A percentile compares a stretch with the other conserved stretches of the same genome.
These are phyloP conservation scores for Mycena albidolilacea DNA, from an alignment of 768 basidiomycete genomes.

Conservation along the genomic window DNA sequence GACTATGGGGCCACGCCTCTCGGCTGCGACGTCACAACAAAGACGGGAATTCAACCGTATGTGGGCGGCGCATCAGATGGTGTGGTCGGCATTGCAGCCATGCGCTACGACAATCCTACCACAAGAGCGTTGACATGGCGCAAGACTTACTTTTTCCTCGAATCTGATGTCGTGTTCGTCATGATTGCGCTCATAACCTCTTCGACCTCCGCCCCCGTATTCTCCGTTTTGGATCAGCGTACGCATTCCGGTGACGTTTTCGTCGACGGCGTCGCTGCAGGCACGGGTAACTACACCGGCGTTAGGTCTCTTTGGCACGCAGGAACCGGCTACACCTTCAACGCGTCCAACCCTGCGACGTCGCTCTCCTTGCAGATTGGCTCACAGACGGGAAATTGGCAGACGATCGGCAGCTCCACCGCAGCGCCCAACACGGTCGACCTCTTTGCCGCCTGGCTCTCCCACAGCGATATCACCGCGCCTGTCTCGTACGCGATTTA, in stretches of 20 bases:
- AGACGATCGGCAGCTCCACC: constrained; percentile 49
- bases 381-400: constrained; percentile 50
- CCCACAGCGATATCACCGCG: constrained; percentile 44
- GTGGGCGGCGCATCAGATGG: constrained; percentile 55
- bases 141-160: constrained; percentile 57
- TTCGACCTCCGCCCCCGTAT: constrained; percentile 44
- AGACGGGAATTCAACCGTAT: constrained; percentile 46
- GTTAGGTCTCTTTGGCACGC: constrained; percentile 52
- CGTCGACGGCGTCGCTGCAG: constrained; percentile 33
- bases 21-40: constrained; percentile 38
- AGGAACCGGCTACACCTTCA: constrained; percentile 54
- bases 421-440: constrained; percentile 47
- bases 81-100: constrained; percentile 48
- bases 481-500: constrained; percentile 59
- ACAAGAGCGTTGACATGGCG: constrained; percentile 49
- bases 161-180: constrained; percentile 51
- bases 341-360: constrained; percentile 38
- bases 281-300: constrained; percentile 43
- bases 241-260: constrained; percentile 41
- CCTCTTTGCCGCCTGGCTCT: constrained; percentile 59
- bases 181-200: constrained; percentile 47
- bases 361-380: constrained; percentile 48
- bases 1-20: constrained; percentile 51
- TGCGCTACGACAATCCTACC: constrained; percentile 55
- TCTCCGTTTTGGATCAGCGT: constrained; percentile 55